Conservation (phyloP, 2,329 filamentous ascomycete species). For the Pseudocercospora cruenta region DNA sequence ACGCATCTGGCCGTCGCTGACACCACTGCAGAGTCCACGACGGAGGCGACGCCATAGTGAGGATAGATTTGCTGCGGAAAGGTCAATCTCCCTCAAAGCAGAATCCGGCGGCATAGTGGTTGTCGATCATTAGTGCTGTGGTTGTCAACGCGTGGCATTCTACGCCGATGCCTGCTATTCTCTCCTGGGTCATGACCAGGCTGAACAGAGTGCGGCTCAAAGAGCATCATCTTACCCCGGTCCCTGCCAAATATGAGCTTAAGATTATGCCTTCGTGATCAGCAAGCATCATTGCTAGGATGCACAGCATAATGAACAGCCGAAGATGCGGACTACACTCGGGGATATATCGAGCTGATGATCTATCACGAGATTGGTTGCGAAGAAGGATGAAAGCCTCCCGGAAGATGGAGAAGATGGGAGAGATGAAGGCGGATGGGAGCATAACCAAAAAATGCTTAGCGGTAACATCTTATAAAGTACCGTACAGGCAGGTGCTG, state of each 20-base stretch:
- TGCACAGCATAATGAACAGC: neutral
- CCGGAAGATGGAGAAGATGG: neutral
- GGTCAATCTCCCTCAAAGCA: conserved; percentile 1
- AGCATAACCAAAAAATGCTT: neutral
- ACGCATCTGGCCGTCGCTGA: neutral
- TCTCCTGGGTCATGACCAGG: neutral
- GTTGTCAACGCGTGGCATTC: neutral
- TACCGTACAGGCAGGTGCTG: no score
- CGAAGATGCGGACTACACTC: neutral
- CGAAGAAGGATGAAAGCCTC: neutral
- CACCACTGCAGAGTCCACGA: neutral
- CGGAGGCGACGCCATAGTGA: neutral
- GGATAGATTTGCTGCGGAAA: neutral
- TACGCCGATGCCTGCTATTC: neutral
- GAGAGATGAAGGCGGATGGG: neutral
- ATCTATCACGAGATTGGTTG: neutral
- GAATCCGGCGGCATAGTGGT: neutral
- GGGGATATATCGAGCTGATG: neutral
- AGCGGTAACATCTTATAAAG: neutral
- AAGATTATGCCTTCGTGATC: neutral
- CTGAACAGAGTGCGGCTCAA: neutral
- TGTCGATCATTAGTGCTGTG: neutral
- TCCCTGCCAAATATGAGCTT: neutral
- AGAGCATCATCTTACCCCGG: neutral
- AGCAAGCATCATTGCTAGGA: neutral